A percentile compares a stretch with the other conserved stretches of the same genome.
phyloP scores from a whole-genome alignment of 2,329 filamentous ascomycete genomes.

The Gaeumannomyces tritici region DNA sequence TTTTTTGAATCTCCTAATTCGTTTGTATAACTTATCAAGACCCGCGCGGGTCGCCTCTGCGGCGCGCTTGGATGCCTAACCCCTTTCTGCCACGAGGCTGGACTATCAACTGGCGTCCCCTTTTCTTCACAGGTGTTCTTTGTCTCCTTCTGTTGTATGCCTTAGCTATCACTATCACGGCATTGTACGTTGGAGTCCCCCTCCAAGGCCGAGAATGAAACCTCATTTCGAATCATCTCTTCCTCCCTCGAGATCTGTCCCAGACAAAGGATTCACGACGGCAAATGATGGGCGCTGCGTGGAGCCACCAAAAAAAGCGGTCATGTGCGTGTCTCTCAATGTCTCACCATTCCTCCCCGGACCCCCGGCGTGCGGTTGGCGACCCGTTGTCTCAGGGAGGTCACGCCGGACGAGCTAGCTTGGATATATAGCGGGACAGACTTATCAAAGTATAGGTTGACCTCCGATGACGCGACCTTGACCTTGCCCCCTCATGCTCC shows the following conservation, averaged over 20 bases:
- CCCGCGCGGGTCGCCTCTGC: neutral
- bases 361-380: neutral
- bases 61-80: neutral
- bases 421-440: too few relatives aligned
- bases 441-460: too few relatives aligned
- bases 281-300: neutral
- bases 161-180: neutral
- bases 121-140: neutral
- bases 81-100: neutral
- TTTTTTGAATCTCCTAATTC: neutral
- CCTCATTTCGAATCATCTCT: neutral
- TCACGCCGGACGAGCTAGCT: too few relatives aligned
- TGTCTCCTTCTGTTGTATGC: neutral
- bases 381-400: neutral
- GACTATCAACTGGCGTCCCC: neutral
- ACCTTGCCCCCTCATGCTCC: too few relatives aligned
- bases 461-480: too few relatives aligned
- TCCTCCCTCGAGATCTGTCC: neutral
- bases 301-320: too few relatives aligned
- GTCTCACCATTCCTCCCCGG: neutral
- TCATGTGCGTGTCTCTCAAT: neutral
- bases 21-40: neutral
- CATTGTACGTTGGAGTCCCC: neutral
- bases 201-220: neutral
- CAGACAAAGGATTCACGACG: neutral